Base-by-base conservation (phyloP, 2,329 filamentous ascomycete genomes). In the Didymella glomerata region DNA sequence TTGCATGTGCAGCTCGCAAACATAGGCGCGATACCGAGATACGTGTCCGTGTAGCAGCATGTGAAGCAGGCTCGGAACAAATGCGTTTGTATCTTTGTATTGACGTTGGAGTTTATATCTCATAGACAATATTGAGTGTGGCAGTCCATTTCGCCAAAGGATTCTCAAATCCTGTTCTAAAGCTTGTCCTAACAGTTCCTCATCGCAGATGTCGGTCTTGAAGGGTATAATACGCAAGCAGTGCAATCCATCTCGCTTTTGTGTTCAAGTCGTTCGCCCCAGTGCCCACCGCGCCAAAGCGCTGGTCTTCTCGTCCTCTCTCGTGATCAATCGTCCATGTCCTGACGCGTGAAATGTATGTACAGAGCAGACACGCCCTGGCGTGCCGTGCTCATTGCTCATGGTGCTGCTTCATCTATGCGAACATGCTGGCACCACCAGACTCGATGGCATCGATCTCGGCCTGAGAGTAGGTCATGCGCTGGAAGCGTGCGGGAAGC, bases 401-500 rank as follows among this genome's bases (percentile, higher is more conserved):
- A 24, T 61, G 44, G 55, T 61, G 44, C 22, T 50, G 45, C 6
- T 27, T 50, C 49, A 58, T 68, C 74, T 73, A 86, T 63, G 80
- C 82, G 68, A 82, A 84, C 66, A 87, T 70, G 72, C 86, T 90
- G 32, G 94, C 95, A 57, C 95, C 95, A 54, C 93, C 95, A 55
- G 92, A 95, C 86, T 97, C 93, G 73, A 99, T 86, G 22, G 93
- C 93, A 78, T 98, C 95, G 61, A 99, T 99, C 85, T 99, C 95
- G 42, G 88, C 88, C 68, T 88, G 79, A 36, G 86, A 89, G 80
- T 93, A 90, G 13, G 87, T 85, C 48, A 86, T 82, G 65, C 92
- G 86, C 73, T 89, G 87, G 86, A 97, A 99, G 70, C 94, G 87
- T 63, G 83, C 77, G 18, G 95, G 94, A 24, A 99, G 88, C 80